These are phyloP conservation scores for Talaromyces sp. DNA, from an alignment of 2,329 filamentous ascomycete genomes.

Conservation along the genomic window DNA sequence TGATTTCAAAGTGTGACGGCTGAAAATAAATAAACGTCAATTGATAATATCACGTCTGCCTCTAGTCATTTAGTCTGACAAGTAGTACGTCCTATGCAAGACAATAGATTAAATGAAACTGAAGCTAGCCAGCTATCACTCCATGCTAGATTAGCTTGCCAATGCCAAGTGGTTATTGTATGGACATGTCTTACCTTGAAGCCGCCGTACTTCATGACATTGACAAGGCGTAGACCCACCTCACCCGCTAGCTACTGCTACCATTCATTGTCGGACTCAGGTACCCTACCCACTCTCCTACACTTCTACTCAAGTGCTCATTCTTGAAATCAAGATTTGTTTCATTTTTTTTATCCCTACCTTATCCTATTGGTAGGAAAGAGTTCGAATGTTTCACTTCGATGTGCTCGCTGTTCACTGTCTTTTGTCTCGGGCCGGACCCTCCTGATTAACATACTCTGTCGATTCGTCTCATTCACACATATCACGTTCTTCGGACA, in stretches of 20 bases:
- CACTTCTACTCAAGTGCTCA: background rate
- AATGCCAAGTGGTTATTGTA: background rate
- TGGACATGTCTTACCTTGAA: conserved; percentile 4
- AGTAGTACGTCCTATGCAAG: background rate
- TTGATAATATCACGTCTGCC: conserved; percentile 15
- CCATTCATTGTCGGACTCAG: background rate
- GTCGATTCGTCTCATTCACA: background rate
- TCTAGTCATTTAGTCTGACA: background rate
- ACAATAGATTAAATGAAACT: background rate
- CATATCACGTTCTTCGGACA: background rate
- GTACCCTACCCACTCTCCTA: background rate
- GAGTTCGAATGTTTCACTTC: background rate
- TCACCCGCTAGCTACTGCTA: background rate
- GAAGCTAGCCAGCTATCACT: background rate
- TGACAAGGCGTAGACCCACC: background rate
- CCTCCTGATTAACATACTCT: background rate
- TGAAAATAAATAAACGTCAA: conserved; percentile 12
- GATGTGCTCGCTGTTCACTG: conserved; percentile 1
- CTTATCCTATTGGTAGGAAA: background rate
- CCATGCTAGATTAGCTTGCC: background rate
- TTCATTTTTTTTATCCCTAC: background rate
- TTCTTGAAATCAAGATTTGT: background rate
- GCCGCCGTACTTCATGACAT: background rate
- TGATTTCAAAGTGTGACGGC: conserved; percentile 8
- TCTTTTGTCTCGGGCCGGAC: background rate